These are phyloP conservation scores for Huntiella abstrusa DNA, from an alignment of 2,329 filamentous ascomycete genomes.

Conservation along the genomic window DNA sequence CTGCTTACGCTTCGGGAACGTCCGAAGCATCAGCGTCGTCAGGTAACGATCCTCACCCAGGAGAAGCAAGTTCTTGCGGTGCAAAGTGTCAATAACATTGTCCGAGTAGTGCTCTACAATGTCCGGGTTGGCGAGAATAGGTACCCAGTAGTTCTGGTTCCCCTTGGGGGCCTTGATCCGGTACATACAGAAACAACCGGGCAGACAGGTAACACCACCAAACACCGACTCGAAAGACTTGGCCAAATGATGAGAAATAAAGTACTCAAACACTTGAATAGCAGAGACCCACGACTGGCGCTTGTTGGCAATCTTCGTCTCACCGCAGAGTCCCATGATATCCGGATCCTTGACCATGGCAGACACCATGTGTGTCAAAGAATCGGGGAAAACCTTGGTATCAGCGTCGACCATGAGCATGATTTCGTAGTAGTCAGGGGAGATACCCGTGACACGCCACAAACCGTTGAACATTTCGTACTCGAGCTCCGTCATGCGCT, in stretches of 20 bases:
- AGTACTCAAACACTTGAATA: constrained; percentile 99
- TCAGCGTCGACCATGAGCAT: constrained; percentile 99
- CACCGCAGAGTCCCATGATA: constrained; percentile 96
- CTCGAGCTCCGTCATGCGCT: constrained; percentile 97
- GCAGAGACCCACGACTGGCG: constrained; percentile 84
- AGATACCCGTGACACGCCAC: constrained; percentile 97
- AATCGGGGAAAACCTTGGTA: constrained; percentile 97
- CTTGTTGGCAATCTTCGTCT: constrained; percentile 99
- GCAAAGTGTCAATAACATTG: constrained; percentile 93
- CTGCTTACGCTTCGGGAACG: constrained; percentile 97
- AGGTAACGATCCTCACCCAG: constrained; percentile 90
- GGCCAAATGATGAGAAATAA: constrained; percentile 90
- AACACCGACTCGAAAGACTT: constrained; percentile 98
- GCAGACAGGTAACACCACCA: constrained; percentile 94
- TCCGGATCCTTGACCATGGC: constrained; percentile 98
- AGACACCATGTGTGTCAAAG: constrained; percentile 93
- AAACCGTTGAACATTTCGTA: constrained; percentile 99
- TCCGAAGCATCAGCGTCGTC: constrained; percentile 93
- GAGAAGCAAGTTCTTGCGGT: constrained; percentile 89
- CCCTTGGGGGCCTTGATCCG: constrained; percentile 98
- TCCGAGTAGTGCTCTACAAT: constrained; percentile 98
- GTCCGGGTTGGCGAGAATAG: constrained; percentile 93
- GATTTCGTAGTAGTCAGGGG: constrained; percentile 92
- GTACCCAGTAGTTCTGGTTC: constrained; percentile 98
- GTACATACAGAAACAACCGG: constrained; percentile 99